These are phyloP conservation scores for Blastobotrys mokoenaii DNA, from an alignment of 805 yeast genomes.

Conservation along the genomic window DNA sequence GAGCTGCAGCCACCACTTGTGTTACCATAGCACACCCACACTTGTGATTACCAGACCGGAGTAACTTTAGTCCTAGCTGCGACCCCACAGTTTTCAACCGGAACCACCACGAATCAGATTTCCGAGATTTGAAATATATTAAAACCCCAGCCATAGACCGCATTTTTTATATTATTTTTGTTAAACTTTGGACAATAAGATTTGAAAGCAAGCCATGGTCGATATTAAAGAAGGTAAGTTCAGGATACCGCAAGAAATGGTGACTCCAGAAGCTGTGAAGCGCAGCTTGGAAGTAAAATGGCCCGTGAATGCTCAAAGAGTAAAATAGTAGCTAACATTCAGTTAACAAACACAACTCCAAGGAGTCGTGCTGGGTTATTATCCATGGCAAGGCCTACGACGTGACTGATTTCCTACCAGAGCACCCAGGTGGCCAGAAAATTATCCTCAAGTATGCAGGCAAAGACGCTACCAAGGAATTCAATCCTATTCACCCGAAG, in stretches of 20 bases:
- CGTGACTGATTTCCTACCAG: conserved; percentile 51
- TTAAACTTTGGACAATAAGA: neutral
- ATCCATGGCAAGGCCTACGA: conserved; percentile 75
- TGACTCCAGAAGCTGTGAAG: too few relatives aligned
- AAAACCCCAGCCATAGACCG: neutral
- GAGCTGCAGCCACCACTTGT: too few relatives aligned
- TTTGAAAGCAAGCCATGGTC: conserved; percentile 8
- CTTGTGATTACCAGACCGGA: too few relatives aligned
- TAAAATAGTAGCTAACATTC: conserved; percentile 22
- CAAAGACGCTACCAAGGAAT: conserved; percentile 71
- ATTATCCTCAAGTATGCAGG: conserved; percentile 55
- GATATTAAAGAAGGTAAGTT: conserved; percentile 16
- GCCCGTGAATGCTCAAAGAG: too few relatives aligned
- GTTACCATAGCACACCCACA: too few relatives aligned
- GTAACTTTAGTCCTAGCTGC: too few relatives aligned
- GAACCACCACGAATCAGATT: too few relatives aligned
- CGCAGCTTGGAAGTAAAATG: too few relatives aligned
- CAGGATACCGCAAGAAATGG: neutral
- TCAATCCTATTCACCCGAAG: conserved; percentile 86
- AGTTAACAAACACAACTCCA: conserved; percentile 45
- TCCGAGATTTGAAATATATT: neutral
- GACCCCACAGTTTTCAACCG: too few relatives aligned
- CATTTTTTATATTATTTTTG: neutral
- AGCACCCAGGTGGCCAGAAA: conserved; percentile 56
- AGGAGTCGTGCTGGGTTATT: conserved; percentile 74